Conservation (phyloP, 2,329 filamentous ascomycete species). For the Furcasterigmium furcatum region DNA sequence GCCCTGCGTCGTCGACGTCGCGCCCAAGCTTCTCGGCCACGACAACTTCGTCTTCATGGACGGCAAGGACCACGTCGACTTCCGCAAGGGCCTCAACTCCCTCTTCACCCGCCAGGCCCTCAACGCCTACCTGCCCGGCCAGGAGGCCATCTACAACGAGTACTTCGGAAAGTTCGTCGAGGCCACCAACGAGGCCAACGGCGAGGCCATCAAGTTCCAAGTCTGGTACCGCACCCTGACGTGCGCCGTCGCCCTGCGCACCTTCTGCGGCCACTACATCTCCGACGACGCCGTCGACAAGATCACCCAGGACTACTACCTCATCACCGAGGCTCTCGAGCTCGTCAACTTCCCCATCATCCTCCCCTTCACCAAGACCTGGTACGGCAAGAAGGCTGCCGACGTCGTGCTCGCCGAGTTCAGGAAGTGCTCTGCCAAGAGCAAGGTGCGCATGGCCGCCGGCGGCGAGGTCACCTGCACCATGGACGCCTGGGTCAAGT, state of each 20-base stretch:
- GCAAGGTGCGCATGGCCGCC: conserved; percentile 85
- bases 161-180: conserved; percentile 81
- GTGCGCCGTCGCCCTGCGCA: conserved; percentile 90
- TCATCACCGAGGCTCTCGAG: conserved; percentile 92
- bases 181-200: conserved; percentile 67
- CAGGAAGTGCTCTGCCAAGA: conserved; percentile 86
- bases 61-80: conserved; percentile 91
- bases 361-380: conserved; percentile 89
- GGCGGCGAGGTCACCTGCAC: conserved; percentile 87
- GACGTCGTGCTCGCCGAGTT: conserved; percentile 92
- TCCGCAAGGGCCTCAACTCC: conserved; percentile 92
- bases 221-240: conserved; percentile 88
- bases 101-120: conserved; percentile 91
- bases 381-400: conserved; percentile 94
- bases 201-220: conserved; percentile 85
- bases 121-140: conserved; percentile 82
- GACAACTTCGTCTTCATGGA: conserved; percentile 98
- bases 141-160: conserved; percentile 85
- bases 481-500: conserved; percentile 90
- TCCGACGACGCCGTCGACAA: conserved; percentile 86
- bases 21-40: conserved; percentile 86
- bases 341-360: conserved; percentile 99
- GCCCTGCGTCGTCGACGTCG: conserved; percentile 92
- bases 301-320: conserved; percentile 94
- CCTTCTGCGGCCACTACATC: conserved; percentile 97